phyloP scores from a whole-genome alignment of 805 yeast genomes.

The Metschnikowia orientalis region DNA sequence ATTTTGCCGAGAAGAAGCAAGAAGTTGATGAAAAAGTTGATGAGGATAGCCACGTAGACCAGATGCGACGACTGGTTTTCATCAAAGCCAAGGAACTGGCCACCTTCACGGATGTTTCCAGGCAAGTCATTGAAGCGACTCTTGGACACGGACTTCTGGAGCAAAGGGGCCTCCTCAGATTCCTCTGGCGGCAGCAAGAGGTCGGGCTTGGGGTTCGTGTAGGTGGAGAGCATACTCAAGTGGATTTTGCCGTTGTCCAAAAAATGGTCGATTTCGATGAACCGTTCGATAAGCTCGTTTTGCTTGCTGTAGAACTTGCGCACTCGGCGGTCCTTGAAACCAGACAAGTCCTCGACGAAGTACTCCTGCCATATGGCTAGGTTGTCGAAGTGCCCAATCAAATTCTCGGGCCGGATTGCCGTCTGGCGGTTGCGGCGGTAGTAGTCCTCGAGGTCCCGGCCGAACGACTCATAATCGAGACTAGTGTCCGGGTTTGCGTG shows the following conservation, averaged over 20 bases:
- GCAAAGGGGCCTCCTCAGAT: slow-evolving; percentile 6
- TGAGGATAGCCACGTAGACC: slow-evolving; percentile 57
- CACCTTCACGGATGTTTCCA: slow-evolving; percentile 56
- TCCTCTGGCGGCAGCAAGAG: slow-evolving; percentile 15
- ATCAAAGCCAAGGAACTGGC: slow-evolving; percentile 48
- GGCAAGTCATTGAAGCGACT: slow-evolving; percentile 46
- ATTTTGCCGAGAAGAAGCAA: slow-evolving; percentile 57
- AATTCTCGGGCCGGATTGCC: slow-evolving; percentile 28
- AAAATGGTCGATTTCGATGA: slow-evolving; percentile 56
- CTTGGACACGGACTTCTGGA: slow-evolving; percentile 19
- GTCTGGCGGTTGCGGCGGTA: slow-evolving; percentile 22
- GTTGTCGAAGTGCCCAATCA: slow-evolving; percentile 30
- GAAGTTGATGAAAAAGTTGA: slow-evolving; percentile 59
- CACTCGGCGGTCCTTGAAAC: slow-evolving; percentile 24
- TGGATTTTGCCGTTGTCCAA: slow-evolving; percentile 67
- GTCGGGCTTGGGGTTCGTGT: slow-evolving; percentile 29
- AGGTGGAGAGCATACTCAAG: slow-evolving; percentile 57
- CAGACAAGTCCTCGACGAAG: slow-evolving; percentile 15
- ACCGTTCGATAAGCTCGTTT: slow-evolving; percentile 55
- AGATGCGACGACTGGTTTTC: slow-evolving; percentile 38
- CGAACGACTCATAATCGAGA: slow-evolving; percentile 5
- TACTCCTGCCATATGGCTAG: slow-evolving; percentile 31
- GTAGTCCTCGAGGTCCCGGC: slow-evolving; percentile 21
- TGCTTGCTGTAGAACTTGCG: slow-evolving; percentile 51
- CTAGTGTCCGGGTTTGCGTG: slow-evolving; percentile 6